These are phyloP conservation scores for Exobasidium cylindrosporum DNA, from an alignment of 1,284 basidiomycete species.

Conservation along the genomic window DNA sequence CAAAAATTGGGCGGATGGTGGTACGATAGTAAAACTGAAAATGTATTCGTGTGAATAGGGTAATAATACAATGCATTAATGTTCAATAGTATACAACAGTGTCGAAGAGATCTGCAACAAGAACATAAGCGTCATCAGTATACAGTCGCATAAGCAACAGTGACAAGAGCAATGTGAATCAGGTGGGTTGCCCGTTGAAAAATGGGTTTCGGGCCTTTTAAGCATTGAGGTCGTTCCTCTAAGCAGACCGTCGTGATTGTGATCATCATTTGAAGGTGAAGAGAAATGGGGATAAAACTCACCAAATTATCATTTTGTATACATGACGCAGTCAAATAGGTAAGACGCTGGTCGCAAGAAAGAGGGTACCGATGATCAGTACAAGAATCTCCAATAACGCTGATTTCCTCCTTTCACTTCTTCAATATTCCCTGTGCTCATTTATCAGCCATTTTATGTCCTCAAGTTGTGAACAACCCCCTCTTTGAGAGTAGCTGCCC, in stretches of 20 bases:
- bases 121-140: background rate
- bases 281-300: background rate
- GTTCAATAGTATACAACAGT: background rate
- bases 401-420: too few species aligned
- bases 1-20: background rate
- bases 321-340: too few species aligned
- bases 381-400: too few species aligned
- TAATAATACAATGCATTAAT: background rate
- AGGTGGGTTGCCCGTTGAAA: background rate
- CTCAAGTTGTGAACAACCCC: background rate
- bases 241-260: background rate
- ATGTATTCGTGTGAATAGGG: background rate
- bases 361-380: too few species aligned
- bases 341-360: too few species aligned
- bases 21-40: background rate
- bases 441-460: background rate
- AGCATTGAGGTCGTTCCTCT: background rate
- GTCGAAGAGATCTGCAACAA: background rate
- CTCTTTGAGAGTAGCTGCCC: background rate
- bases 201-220: conserved; percentile 1
- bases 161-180: background rate
- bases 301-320: too few species aligned
- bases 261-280: background rate
- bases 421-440: too few species aligned
- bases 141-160: background rate